phyloP scores from a whole-genome alignment of 2,329 filamentous ascomycete species.

The Fusarium sp. region DNA sequence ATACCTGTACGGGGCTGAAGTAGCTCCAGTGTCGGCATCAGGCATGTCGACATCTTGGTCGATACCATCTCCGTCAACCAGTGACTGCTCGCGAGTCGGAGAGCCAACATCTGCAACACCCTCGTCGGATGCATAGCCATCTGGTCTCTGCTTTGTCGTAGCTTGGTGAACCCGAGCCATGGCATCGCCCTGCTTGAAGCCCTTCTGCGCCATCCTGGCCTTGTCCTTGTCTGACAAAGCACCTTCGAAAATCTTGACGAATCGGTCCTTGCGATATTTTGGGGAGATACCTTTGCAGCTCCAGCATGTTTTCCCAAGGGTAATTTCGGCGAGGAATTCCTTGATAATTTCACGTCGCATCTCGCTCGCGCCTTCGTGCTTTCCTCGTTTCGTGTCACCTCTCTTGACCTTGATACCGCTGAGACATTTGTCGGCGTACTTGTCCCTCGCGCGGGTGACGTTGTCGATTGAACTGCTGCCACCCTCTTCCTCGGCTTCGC shows the following conservation, averaged over 20 bases:
- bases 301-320: conserved; percentile 78
- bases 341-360: conserved; percentile 83
- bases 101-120: conserved; percentile 77
- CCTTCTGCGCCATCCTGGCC: conserved; percentile 80
- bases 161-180: conserved; percentile 64
- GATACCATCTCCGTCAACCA: conserved; percentile 64
- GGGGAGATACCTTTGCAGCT: conserved; percentile 81
- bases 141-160: conserved; percentile 58
- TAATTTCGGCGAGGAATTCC: conserved; percentile 84
- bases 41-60: conserved; percentile 58
- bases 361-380: conserved; percentile 88
- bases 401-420: conserved; percentile 68
- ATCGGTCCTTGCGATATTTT: conserved; percentile 89
- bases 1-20: conserved; percentile 73
- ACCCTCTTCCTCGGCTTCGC: conserved; percentile 77
- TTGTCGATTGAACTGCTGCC: conserved; percentile 65
- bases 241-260: conserved; percentile 94
- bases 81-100: conserved; percentile 54
- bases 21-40: conserved; percentile 49
- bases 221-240: conserved; percentile 82
- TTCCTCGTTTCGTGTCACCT: conserved; percentile 71
- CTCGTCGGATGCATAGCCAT: conserved; percentile 73
- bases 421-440: conserved; percentile 82
- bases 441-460: conserved; percentile 67
- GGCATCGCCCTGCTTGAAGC: conserved; percentile 79